Base-by-base conservation (phyloP, 2,329 filamentous ascomycete genomes). In the Claviceps quebecensis region DNA sequence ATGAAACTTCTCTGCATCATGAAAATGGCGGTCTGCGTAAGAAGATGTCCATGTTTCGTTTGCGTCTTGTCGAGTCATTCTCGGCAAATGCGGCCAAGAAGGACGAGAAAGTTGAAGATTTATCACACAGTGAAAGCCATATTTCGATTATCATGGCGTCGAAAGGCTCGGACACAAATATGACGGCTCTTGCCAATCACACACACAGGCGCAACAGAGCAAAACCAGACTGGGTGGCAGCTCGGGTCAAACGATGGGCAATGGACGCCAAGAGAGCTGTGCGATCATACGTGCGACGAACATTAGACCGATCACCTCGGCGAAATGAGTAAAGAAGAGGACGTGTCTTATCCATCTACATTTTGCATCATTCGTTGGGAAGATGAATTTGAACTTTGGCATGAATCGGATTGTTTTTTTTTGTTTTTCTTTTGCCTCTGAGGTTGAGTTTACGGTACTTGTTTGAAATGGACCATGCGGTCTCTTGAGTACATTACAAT, bases 211-310 rank as follows among this genome's bases (percentile, higher is more conserved):
- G 17, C 13, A 43, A 43, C 37, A 50, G 48, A 17, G 46, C 41
- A 16, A 57, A 48, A 46, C 52, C 58, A 26, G 59, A 56, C 44
- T 60, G 56, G 49, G 56, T 55, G 48, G 58, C 54, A 13, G 57
- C 57, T 5, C 60, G 63, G 34, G 57, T 69, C 36, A 63, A 58
- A 52, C 60, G 59, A 39, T 69, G 67, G 67, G 65, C 64, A 22
- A 59, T 54, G 48, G 61, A 62, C 45, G 65, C 64, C 23, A 67
- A 60, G 46, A 58, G 58, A 40, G 61, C 59, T 36, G 59, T 69
- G 36, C 64, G 61, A 17, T 60, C 57, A 23, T 67, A 63, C 48
- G 56, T 69, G 48, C 63, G 58, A 50, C 62, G 57, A 41, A 64
- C 61, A 34, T 57, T 65, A 49, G 60, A 64, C 54, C 61, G 67